Evolutionary conservation across 805 yeast genomes (phyloP), one percentile per base, ranked within the genome.

Genomic region (Ogataea nitratoaversa): DNA sequence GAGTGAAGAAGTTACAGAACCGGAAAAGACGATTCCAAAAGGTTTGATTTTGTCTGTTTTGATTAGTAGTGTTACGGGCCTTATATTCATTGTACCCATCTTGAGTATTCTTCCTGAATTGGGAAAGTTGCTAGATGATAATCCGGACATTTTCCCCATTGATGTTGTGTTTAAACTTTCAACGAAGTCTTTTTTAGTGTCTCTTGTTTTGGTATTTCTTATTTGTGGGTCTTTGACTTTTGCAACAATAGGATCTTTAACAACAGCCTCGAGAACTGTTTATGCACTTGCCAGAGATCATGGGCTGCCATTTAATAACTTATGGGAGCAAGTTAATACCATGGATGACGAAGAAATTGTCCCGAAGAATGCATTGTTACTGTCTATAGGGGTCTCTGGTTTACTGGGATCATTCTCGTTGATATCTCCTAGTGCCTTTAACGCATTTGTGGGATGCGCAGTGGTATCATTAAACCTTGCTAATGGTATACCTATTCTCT

Each of bases 231-330:
- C 88, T 16, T 75, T 81, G 19, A 54, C 83, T 8, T 85, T 85
- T 59, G 88, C 87, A 27, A 83, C 89, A 2, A 78, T 86, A 36
- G 90, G 95, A 4, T 75, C 91, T 1, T 68, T 84, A 27, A 85
- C 93, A 1, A 82, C 95, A 0, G 84, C 89, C 2, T 84, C 93
- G 3, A 74, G 95, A 70, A 74, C 82, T n/a, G 84, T 88, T 0
- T 85, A 76, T 57, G 83, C 87, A 19, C 79, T 86, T 64, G 87
- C 91, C 38, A 74, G 95, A 64, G 95, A 86, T 58, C 85, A 81
- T 28, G 95, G 89, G 0, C 61, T 86, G 32, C 95, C 95, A 2
- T 75, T 68, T 50, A 73, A 77, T 40, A 67, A 73, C 11, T 50
- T 74, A 13, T 84, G 90, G 88, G 72, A 78, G 3, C 72, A 73